Evolutionary conservation across 192 early-diverging fungal genomes (phyloP).

Genomic region (Dissophora globulifera): DNA sequence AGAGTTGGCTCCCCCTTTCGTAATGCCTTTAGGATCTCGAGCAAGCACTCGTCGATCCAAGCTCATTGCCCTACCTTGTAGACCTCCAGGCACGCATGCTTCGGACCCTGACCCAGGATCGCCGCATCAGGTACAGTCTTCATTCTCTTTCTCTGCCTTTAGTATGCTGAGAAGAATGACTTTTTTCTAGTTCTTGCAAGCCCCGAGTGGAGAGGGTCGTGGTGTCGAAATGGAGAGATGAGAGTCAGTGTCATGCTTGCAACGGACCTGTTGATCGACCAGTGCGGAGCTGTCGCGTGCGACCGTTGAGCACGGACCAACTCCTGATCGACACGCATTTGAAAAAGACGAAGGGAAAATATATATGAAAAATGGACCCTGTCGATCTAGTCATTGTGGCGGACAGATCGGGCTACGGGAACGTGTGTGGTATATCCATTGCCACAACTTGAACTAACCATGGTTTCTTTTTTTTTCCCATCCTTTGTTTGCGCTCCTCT

Average conservation of each 20-base stretch:
- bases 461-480: constrained; percentile 2
- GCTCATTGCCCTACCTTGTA: constrained; percentile 51
- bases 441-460: too few relatives aligned
- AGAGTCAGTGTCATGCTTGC: too few relatives aligned
- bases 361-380: too few relatives aligned
- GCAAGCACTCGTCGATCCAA: constrained; percentile 60
- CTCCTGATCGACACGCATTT: constrained; percentile 11
- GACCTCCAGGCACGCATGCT: constrained; percentile 62
- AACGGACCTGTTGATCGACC: constrained; percentile 5
- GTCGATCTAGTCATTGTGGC: too few relatives aligned
- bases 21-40: constrained; percentile 56
- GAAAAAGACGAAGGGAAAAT: background rate
- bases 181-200: background rate
- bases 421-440: too few relatives aligned
- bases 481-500: background rate
- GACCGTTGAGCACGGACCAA: constrained; percentile 53
- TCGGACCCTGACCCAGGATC: constrained; percentile 56
- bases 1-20: background rate
- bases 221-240: too few relatives aligned
- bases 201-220: too few relatives aligned
- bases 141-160: background rate
- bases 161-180: background rate
- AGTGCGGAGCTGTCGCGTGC: constrained; percentile 39
- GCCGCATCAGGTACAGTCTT: constrained; percentile 52
- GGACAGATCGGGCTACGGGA: too few relatives aligned